Evolutionary conservation across 2,329 filamentous ascomycete species (phyloP), one percentile per base, ranked within the genome.

Genomic region (Paecilomyces formosus): DNA sequence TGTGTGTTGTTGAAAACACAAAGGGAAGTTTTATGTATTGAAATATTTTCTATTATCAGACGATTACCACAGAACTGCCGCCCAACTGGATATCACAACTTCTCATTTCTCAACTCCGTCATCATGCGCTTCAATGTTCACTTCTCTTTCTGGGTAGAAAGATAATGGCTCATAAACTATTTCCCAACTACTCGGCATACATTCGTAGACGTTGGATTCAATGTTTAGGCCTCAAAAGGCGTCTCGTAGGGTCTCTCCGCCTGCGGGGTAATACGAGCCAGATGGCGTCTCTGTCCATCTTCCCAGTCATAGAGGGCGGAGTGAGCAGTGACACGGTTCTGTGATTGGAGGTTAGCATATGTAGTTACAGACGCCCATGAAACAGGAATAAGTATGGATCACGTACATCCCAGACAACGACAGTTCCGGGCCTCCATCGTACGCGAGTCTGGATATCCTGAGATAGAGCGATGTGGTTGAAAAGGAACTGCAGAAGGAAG

Each of bases 261-360:
- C 76, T 93, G 89, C 0, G 90, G 90, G 3, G 90, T 93, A 68
- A 95, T 88, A 51, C 91, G 82, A 4, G 90, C 90, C 61, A 95
- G 74, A 75, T 95, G 90, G 55, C 91, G 82, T 59, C 91, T 80
- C 72, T 90, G 85, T 2, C 90, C 90, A 70, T 85, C 85, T 65
- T 88, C 84, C 90, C 90, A 96, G 71, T 95, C 90, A 3, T 93
- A 78, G 45, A 93, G 77, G 1, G 90, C 90, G 6, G 88, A 88
- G 72, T 96, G 90, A 64, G 85, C 82, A 9, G 88, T 92, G 0
- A 92, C 84, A 31, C 90, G 81, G 76, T 93, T 94, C 69, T 79
- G 58, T 11, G 8, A 21, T 53, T 18, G 21, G 12, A 55, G 39
- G 57, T 66, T 28, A 67, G 63, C 15, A 54, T 56, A 1, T 52